Evolutionary conservation across 176 grass and related monocot species (phyloP), one percentile per base, ranked within the genome.

Genomic region (Triticum urartu): DNA sequence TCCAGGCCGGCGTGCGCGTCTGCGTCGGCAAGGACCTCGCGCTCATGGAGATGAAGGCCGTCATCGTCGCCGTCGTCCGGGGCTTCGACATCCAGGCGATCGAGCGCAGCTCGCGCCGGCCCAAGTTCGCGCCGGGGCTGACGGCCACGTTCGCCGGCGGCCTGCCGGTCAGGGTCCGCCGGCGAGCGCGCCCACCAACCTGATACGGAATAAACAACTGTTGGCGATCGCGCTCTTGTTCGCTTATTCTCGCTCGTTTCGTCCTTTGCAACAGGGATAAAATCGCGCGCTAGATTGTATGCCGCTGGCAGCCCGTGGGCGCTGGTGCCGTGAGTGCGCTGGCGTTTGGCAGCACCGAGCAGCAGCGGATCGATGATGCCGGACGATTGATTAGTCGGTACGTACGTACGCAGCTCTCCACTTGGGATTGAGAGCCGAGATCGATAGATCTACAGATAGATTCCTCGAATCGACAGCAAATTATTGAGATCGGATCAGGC

Each of bases 11-110:
- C 68, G 74, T 80, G 64, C 93, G 95, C 14, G 90, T 92, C 7
- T 98, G 95, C 85, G 1, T 95, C 62, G 95, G 95, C 30, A 95
- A 95, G 85, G 95, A 98, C 63, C 77, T 98, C 11, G 93, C 95
- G 4, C 34, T 95, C 15, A 92, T 98, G 89, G 88, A 98, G 89
- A 98, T 95, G 91, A 98, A 98, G 89, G 91, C 89, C 24, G 87
- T 87, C 18, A 89, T 90, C 36, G 93, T 91, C 12, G 82, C 91
- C 47, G 72, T 93, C 10, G 81, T 98, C 42, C 80, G 82, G 24
- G 69, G 81, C 40, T 95, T 95, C 71, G 91, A 95, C 80, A 52
- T 97, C 45, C 66, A 93, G 52, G 48, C 88, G 15, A 30, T 92
- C 64, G 71, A 8, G 2, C 71, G 76, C 52, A 87, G 79, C 40